Percentiles rank a stretch among this genome's conserved stretches.
Evolutionary conservation across 1,284 basidiomycete genomes (phyloP).

Genomic region (Pseudozyma hubeiensis): DNA sequence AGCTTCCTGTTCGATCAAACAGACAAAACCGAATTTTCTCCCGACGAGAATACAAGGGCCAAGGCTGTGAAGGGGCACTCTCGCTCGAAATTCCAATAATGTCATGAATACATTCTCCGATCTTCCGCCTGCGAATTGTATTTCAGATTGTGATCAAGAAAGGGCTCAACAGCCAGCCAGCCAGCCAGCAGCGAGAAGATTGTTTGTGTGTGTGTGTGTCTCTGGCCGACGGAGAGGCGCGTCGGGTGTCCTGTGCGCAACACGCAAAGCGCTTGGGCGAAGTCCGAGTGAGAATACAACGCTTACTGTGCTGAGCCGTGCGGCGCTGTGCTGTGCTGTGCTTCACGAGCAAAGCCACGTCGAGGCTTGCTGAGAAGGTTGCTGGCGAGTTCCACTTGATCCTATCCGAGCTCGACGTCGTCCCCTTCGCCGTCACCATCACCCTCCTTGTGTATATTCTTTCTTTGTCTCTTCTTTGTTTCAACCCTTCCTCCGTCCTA

Average conservation of each 20-base stretch:
- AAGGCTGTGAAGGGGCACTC: no score
- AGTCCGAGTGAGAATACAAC: background rate
- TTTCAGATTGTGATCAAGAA: no score
- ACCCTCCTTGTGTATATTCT: conserved; percentile 40
- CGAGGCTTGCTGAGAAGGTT: conserved; percentile 2
- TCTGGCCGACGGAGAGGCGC: background rate
- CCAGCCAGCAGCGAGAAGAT: background rate
- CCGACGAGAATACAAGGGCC: no score
- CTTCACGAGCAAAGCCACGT: conserved; percentile 1
- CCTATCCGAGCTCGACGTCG: background rate
- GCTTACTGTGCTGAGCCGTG: conserved; percentile 2
- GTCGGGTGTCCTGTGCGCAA: conserved; percentile 22
- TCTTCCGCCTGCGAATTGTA: no score
- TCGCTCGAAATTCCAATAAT: background rate
- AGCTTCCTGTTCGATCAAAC: conserved; percentile 5
- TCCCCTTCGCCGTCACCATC: conserved; percentile 8
- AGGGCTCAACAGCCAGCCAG: no score
- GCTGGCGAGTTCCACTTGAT: background rate
- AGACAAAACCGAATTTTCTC: background rate
- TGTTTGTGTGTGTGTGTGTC: conserved; percentile 1
- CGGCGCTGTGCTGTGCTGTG: conserved; percentile 4
- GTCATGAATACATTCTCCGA: no score
- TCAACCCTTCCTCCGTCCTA: background rate
- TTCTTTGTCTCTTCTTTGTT: conserved; percentile 6
- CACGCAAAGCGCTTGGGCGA: background rate